Evolutionary conservation across 2,329 filamentous ascomycete species (phyloP).

Genomic region (Bertia moriformis): DNA sequence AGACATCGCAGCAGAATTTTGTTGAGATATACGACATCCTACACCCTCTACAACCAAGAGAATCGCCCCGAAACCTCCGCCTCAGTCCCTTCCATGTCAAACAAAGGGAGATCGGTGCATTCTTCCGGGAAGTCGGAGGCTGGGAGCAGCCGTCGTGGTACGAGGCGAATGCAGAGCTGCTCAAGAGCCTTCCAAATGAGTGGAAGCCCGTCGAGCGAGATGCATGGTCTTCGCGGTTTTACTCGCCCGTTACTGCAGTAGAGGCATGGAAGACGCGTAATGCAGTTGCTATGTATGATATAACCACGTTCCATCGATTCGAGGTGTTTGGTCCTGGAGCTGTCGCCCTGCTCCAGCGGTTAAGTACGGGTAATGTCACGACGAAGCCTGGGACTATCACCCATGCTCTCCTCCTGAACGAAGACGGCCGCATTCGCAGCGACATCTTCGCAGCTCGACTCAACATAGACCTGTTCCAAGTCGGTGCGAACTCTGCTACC

Average conservation of each 20-base stretch:
- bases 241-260: slow-evolving; percentile 41
- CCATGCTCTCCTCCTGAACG: slow-evolving; percentile 40
- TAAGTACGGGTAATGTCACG: slow-evolving; percentile 33
- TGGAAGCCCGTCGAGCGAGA: slow-evolving; percentile 42
- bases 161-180: slow-evolving; percentile 34
- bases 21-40: slow-evolving; percentile 51
- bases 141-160: slow-evolving; percentile 55
- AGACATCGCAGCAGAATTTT: slow-evolving; percentile 46
- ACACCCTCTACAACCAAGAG: slow-evolving; percentile 41
- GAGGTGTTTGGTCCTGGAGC: slow-evolving; percentile 43
- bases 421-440: slow-evolving; percentile 34
- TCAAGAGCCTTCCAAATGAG: slow-evolving; percentile 31
- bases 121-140: slow-evolving; percentile 41
- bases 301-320: slow-evolving; percentile 43
- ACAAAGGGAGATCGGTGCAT: slow-evolving; percentile 38
- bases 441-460: slow-evolving; percentile 42
- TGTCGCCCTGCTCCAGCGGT: slow-evolving; percentile 32
- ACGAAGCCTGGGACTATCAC: slow-evolving; percentile 26
- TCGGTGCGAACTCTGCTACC: slow-evolving; percentile 37
- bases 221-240: slow-evolving; percentile 38
- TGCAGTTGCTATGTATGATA: slow-evolving; percentile 45
- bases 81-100: slow-evolving; percentile 40
- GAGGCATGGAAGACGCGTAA: slow-evolving; percentile 54
- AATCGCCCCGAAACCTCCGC: slow-evolving; percentile 41
- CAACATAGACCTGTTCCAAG: slow-evolving; percentile 31